Evolutionary conservation across 352 stramenopile species (phyloP), one percentile per base, ranked within the genome.

Genomic region (Hyphochytrium catenoides): DNA sequence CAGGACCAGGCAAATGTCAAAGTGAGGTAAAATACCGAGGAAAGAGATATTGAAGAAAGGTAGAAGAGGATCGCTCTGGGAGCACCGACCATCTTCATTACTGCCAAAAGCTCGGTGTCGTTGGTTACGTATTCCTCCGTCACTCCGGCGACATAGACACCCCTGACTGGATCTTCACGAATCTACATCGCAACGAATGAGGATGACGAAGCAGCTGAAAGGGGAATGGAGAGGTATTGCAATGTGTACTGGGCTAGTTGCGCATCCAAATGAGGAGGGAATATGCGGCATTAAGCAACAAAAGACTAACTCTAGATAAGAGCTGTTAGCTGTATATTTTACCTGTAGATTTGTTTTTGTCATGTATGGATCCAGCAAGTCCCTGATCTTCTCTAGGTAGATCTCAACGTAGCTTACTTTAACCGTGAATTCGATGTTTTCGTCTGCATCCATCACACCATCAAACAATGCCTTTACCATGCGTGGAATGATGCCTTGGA

Each of bases 331-430:
- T n/a, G n/a, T n/a, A n/a, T n/a, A n/a, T n/a, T n/a, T n/a, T n/a
- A 92, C 67, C 43, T 83, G 74, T 15, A 91, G 44, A 44, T 90
- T 91, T 12, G 78, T 57, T 43, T 86, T 82, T 22, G 72, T 78
- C 43, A 84, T 83, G 54, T 83, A 83, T 34, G 59, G 56, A 43
- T 91, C 74, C 28, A 95, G 51, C 9, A 95, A 49, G 43, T 95
- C 82, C 14, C 75, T 62, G 34, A 95, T 91, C 19, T 63, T 60
- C 51, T 95, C 82, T 68, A 92, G 89, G 57, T 95, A 95, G 41
- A 95, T 94, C 56, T 95, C 82, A 41, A 94, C 85, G 62, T 91
- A 91, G 50, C 67, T 84, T 26, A 88, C 71, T 47, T 77, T 81
- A 19, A 86, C 67, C 34, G 81, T 84, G 49, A 91, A 93, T 50